Percentiles rank a stretch among this genome's conserved stretches.
phyloP scores from a whole-genome alignment of 2,329 filamentous ascomycete species.

The Ascochyta fabae region DNA sequence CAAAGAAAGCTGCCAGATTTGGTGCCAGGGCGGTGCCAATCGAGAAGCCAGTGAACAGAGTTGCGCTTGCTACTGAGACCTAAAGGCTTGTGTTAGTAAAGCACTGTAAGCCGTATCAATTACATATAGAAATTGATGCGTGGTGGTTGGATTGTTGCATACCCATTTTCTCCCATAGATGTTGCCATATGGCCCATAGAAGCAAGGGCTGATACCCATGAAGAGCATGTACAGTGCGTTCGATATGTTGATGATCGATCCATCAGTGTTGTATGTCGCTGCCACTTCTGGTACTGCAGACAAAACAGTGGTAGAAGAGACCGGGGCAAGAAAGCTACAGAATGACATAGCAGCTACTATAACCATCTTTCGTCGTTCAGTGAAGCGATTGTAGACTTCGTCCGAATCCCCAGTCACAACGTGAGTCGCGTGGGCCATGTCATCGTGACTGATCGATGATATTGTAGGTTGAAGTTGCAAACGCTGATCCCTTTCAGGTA shows the following conservation, averaged over 20 bases:
- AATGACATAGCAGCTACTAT: conserved; percentile 75
- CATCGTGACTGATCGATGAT: conserved; percentile 41
- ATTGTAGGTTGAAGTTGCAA: conserved; percentile 43
- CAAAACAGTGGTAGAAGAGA: conserved; percentile 75
- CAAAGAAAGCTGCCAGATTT: conserved; percentile 72
- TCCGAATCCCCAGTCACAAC: conserved; percentile 50
- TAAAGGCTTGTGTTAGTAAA: conserved; percentile 37
- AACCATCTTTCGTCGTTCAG: conserved; percentile 65
- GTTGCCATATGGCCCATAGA: conserved; percentile 73
- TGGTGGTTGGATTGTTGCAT: conserved; percentile 23
- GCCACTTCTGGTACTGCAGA: conserved; percentile 78
- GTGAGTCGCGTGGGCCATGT: conserved; percentile 38
- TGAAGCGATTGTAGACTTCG: conserved; percentile 69
- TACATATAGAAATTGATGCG: neutral
- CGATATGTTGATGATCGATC: conserved; percentile 72
- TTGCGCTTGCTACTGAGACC: conserved; percentile 65
- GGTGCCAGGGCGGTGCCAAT: conserved; percentile 75
- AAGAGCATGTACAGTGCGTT: conserved; percentile 78
- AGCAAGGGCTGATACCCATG: conserved; percentile 68
- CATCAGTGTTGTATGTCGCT: conserved; percentile 67
- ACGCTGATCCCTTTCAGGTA: conserved; percentile 26
- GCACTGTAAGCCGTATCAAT: neutral
- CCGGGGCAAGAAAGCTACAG: conserved; percentile 77
- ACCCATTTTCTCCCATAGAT: conserved; percentile 59
- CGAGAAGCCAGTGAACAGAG: conserved; percentile 72